Evolutionary conservation across 139 green algal species (phyloP), one percentile per base, ranked within the genome.

Genomic region (Coccomyxa sp.): DNA sequence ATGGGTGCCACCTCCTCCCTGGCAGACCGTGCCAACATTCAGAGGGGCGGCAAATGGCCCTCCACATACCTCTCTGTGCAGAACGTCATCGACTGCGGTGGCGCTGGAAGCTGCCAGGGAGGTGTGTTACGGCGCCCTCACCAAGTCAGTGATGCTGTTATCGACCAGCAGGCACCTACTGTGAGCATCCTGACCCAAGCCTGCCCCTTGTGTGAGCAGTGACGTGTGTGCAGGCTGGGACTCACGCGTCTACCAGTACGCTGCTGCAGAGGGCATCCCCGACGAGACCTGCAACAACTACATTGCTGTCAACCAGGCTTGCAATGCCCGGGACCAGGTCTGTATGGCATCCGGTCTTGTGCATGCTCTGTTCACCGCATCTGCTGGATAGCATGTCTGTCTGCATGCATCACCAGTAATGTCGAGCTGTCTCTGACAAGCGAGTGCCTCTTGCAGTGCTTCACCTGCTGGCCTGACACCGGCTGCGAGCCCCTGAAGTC

Each of bases 211-310:
- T 37, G 12, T 37, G n/a, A 71, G 14, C 6, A 37, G 2, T 36
- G 1, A 36, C 33, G 14, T 41, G 9, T 35, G 14, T 78, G 74
- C 75, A 80, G 86, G 86, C 35, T 90, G 83, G 83, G 86, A 90
- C 70, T 68, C 18, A 31, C 41, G 55, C 14, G 89, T 92, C 1
- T 93, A 92, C 71, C 75, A 81, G 70, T 94, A 95, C 55, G 90
- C 88, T 0, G 82, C 80, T 16, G 74, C 79, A 34, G 39, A 84
- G 6, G 90, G 78, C 71, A 83, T 78, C 16, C 79, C 36, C 39
- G 89, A 93, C 55, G 93, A 98, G 77, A 96, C 90, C 7, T 98
- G 95, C 91, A 93, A 95, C 85, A 87, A 89, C 6, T 98, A 96
- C 79, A 73, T 86, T 75, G 90, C 89, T 36, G 69, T 80, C 31